Evolutionary conservation across 2,329 filamentous ascomycete species (phyloP).

Genomic region (Cladosporium sp.): DNA sequence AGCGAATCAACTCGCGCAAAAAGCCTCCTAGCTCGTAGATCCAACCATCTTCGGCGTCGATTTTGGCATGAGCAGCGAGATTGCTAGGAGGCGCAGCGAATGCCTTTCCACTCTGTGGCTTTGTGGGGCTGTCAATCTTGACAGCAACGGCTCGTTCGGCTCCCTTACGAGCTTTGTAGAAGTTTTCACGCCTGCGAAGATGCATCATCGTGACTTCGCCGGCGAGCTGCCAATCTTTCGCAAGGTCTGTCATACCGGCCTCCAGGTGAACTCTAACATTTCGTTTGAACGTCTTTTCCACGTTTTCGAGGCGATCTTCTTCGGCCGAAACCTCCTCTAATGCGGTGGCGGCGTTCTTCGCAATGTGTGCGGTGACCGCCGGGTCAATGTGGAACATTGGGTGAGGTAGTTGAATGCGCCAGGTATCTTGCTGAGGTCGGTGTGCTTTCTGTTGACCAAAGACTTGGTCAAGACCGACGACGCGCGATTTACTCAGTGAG

Average conservation of each 20-base stretch:
- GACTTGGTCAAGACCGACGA: constrained; percentile 15
- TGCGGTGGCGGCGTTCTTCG: background rate
- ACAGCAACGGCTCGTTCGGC: background rate
- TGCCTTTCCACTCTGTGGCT: background rate
- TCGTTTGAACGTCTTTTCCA: background rate
- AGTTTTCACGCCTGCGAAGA: constrained; percentile 5
- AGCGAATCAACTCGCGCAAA: constrained; percentile 43
- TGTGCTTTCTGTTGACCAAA: constrained; percentile 37
- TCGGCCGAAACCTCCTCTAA: constrained; percentile 41
- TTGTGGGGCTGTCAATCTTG: background rate
- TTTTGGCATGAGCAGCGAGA: constrained; percentile 15
- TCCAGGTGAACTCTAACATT: constrained; percentile 7
- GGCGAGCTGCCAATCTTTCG: constrained; percentile 11
- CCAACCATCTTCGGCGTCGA: constrained; percentile 31
- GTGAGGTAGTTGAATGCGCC: constrained; percentile 27
- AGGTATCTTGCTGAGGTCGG: constrained; percentile 32
- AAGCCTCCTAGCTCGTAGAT: constrained; percentile 46
- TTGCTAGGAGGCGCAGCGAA: constrained; percentile 5
- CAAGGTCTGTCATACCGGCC: constrained; percentile 13
- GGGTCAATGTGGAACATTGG: constrained; percentile 12
- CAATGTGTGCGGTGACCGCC: constrained; percentile 9
- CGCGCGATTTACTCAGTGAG: constrained; percentile 1
- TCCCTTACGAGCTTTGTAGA: constrained; percentile 4
- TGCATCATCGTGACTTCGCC: constrained; percentile 16
- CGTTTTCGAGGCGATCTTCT: constrained; percentile 7